phyloP scores from a whole-genome alignment of 169 alveolate species.

The Perkinsus marinus region DNA sequence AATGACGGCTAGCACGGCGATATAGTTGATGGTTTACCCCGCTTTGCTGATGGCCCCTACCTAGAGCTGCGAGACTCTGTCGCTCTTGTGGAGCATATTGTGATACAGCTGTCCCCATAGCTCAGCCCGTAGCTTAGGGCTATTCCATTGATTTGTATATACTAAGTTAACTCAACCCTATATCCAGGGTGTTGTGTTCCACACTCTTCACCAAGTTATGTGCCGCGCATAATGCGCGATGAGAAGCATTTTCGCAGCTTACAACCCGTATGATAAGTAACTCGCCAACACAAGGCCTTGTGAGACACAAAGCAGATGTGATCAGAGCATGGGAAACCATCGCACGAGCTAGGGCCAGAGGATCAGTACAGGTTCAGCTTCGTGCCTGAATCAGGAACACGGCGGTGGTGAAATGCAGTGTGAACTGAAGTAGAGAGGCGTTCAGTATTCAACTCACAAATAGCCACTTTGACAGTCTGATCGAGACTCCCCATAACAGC shows the following conservation, averaged over 20 bases:
- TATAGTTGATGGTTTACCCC: too few species aligned
- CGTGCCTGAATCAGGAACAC: constrained; percentile 2
- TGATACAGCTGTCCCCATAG: too few species aligned
- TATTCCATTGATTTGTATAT: too few species aligned
- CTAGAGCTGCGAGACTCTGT: too few species aligned
- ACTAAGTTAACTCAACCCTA: neutral
- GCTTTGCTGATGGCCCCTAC: too few species aligned
- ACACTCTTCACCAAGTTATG: neutral
- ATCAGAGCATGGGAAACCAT: neutral
- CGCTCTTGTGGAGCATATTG: too few species aligned
- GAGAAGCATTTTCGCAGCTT: too few species aligned
- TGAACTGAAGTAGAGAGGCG: neutral
- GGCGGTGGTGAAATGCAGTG: neutral
- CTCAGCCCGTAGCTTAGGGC: too few species aligned
- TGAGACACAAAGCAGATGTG: neutral
- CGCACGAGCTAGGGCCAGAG: neutral
- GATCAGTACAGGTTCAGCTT: constrained; percentile 17
- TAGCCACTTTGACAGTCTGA: constrained; percentile 63
- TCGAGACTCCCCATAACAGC: constrained; percentile 67
- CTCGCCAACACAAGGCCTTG: neutral
- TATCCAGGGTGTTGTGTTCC: neutral
- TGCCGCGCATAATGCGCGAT: too few species aligned
- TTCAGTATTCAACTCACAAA: neutral
- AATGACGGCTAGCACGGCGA: too few species aligned
- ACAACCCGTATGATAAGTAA: neutral